Evolutionary conservation across 768 basidiomycete species (phyloP).

Genomic region (Leccinum disarticulatum): DNA sequence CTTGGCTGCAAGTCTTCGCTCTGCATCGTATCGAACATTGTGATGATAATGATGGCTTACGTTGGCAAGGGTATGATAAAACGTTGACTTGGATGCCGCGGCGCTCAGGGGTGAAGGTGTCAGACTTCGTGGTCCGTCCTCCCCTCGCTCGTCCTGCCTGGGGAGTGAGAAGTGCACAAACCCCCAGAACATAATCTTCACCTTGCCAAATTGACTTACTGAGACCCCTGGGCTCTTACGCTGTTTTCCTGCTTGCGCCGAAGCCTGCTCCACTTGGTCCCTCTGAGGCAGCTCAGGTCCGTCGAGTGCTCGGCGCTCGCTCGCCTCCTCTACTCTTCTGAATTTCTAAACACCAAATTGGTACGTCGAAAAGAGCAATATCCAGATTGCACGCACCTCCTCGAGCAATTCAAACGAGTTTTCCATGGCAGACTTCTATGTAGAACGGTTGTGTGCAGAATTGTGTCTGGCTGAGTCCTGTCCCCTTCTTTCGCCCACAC

Average conservation of each 20-base stretch:
- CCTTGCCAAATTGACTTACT: conserved; percentile 62
- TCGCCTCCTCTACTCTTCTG: conserved; percentile 56
- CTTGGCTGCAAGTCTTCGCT: conserved; percentile 36
- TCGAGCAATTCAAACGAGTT: conserved; percentile 29
- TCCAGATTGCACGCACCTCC: conserved; percentile 21
- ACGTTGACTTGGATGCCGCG: conserved; percentile 46
- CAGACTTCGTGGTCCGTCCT: conserved; percentile 20
- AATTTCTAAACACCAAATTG: conserved; percentile 45
- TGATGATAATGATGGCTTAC: conserved; percentile 29
- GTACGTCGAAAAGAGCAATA: neutral
- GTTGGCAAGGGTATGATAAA: conserved; percentile 45
- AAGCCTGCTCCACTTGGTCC: conserved; percentile 19
- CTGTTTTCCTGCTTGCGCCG: conserved; percentile 29
- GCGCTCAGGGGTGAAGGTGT: conserved; percentile 37
- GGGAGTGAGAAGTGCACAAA: conserved; percentile 1
- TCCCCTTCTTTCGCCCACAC: conserved; percentile 1
- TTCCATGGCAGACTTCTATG: conserved; percentile 16
- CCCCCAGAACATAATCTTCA: conserved; percentile 25
- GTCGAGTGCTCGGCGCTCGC: conserved; percentile 47
- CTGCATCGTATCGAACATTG: conserved; percentile 10
- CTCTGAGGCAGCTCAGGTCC: conserved; percentile 21
- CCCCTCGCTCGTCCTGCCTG: conserved; percentile 23
- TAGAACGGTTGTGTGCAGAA: neutral
- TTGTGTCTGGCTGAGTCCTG: neutral
- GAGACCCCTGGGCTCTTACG: conserved; percentile 53